Conservation (phyloP, 768 basidiomycete genomes). For the Chalciporus sphaerocephalus region DNA sequence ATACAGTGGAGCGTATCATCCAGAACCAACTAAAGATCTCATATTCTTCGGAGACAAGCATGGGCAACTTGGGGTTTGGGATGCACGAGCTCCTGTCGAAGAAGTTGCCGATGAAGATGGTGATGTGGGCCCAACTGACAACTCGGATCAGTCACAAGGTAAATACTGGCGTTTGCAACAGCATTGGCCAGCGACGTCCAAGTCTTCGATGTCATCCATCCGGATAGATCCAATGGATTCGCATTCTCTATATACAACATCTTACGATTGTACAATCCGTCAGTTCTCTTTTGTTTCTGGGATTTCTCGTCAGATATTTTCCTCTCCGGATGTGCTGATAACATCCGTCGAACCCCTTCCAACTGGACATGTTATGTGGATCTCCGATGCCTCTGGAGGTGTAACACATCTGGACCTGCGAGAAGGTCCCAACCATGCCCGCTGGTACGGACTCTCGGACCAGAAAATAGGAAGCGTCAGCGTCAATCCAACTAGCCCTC, state of each 20-base stretch:
- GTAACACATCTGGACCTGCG: conserved; percentile 75
- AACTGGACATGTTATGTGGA: conserved; percentile 76
- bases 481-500: conserved; percentile 65
- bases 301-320: conserved; percentile 64
- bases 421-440: conserved; percentile 48
- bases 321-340: conserved; percentile 54
- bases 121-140: conserved; percentile 36
- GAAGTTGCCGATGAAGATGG: conserved; percentile 66
- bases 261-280: conserved; percentile 80
- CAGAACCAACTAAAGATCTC: conserved; percentile 72
- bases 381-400: conserved; percentile 70
- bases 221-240: conserved; percentile 74
- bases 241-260: conserved; percentile 72
- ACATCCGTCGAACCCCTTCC: conserved; percentile 68
- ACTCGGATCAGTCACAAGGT: conserved; percentile 53
- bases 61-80: conserved; percentile 83
- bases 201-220: conserved; percentile 75
- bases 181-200: conserved; percentile 79
- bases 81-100: conserved; percentile 66
- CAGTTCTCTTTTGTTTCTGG: conserved; percentile 68
- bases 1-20: conserved; percentile 79
- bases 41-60: conserved; percentile 90
- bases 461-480: conserved; percentile 78
- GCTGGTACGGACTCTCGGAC: conserved; percentile 62
- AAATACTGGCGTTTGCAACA: conserved; percentile 75